These are phyloP conservation scores for Psilocybe mexicana DNA, from an alignment of 1,284 basidiomycete genomes.

Conservation along the genomic window DNA sequence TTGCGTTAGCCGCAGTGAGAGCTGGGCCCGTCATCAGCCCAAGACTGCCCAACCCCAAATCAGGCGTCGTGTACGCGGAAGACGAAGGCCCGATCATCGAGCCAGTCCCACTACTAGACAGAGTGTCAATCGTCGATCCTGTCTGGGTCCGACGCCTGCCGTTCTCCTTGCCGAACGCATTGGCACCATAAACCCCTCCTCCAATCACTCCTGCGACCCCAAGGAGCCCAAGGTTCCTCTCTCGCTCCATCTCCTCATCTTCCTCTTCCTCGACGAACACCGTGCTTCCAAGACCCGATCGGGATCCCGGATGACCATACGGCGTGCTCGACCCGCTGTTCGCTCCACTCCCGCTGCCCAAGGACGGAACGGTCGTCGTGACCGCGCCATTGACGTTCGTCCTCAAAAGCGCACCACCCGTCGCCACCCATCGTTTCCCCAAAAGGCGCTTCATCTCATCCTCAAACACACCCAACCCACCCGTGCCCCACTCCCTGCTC, in stretches of 20 bases:
- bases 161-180: conserved; percentile 9
- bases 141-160: conserved; percentile 42
- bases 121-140: conserved; percentile 50
- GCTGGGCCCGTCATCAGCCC: conserved; percentile 24
- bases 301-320: conserved; percentile 41
- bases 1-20: neutral
- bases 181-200: conserved; percentile 22
- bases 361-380: conserved; percentile 17
- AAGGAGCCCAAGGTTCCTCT: conserved; percentile 27
- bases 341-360: conserved; percentile 37
- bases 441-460: conserved; percentile 72
- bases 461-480: conserved; percentile 65
- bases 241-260: conserved; percentile 62
- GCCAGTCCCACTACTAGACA: conserved; percentile 36
- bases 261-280: conserved; percentile 76
- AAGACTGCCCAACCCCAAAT: conserved; percentile 37
- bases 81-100: conserved; percentile 45
- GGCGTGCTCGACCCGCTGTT: conserved; percentile 64
- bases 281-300: conserved; percentile 58
- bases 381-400: conserved; percentile 52
- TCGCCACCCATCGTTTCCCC: conserved; percentile 69
- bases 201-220: conserved; percentile 31
- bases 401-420: conserved; percentile 52
- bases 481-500: conserved; percentile 60
- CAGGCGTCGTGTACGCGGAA: conserved; percentile 61